Percentiles rank a stretch among this genome's conserved stretches.
phyloP scores from a whole-genome alignment of 2,329 filamentous ascomycete species.

The Fusarium pseudonygamai region DNA sequence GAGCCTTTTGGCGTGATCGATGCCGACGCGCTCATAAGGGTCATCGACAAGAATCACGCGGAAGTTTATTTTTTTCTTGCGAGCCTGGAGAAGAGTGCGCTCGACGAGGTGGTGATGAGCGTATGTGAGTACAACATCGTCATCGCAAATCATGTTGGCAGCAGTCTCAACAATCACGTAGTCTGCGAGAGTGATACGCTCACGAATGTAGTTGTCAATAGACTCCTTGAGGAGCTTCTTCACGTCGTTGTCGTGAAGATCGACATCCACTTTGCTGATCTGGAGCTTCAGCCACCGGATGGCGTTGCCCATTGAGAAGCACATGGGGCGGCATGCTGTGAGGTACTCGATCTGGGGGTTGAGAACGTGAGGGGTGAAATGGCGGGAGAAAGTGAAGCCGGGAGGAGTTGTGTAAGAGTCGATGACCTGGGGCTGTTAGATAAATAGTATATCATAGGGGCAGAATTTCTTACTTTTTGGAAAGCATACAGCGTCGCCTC shows the following conservation, averaged over 20 bases:
- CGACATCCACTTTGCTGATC: conserved; percentile 89
- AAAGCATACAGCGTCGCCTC: conserved; percentile 90
- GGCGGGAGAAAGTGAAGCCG: conserved; percentile 84
- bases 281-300: conserved; percentile 94
- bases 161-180: conserved; percentile 84
- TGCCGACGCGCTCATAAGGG: conserved; percentile 62
- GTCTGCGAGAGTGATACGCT: conserved; percentile 88
- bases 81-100: conserved; percentile 79
- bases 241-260: conserved; percentile 81
- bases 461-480: conserved; percentile 70
- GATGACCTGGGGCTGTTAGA: conserved; percentile 71
- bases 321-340: conserved; percentile 92
- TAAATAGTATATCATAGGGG: conserved; percentile 7
- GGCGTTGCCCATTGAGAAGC: conserved; percentile 95
- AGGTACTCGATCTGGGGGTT: conserved; percentile 96
- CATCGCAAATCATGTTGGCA: conserved; percentile 77
- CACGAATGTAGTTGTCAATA: conserved; percentile 90
- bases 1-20: conserved; percentile 74
- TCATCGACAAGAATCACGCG: conserved; percentile 86
- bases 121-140: conserved; percentile 87
- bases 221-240: conserved; percentile 80
- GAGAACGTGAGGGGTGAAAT: conserved; percentile 90
- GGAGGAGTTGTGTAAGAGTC: conserved; percentile 90
- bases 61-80: conserved; percentile 76
- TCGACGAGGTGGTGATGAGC: conserved; percentile 88